These are phyloP conservation scores for Apiospora phragmitis DNA, from an alignment of 2,329 filamentous ascomycete genomes.

Conservation along the genomic window DNA sequence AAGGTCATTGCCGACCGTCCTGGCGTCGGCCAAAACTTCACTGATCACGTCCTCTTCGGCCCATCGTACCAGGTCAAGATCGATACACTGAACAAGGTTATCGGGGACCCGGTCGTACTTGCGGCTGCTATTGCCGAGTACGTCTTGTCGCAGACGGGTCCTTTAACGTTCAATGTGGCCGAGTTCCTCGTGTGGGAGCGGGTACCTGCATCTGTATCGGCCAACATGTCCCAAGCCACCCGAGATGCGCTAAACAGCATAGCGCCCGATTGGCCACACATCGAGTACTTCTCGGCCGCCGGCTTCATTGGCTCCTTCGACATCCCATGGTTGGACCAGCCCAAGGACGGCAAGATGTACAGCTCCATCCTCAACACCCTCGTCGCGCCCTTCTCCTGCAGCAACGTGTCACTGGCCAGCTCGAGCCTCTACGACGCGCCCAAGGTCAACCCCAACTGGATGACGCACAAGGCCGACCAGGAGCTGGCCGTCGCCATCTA, in stretches of 20 bases:
- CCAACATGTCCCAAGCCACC: slow-evolving; percentile 22
- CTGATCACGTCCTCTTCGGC: slow-evolving; percentile 47
- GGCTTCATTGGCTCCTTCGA: slow-evolving; percentile 21
- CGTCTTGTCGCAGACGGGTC: slow-evolving; percentile 26
- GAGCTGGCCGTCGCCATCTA: slow-evolving; percentile 42
- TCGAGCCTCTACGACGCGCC: slow-evolving; percentile 36
- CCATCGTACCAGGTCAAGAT: slow-evolving; percentile 31
- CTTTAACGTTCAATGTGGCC: slow-evolving; percentile 25
- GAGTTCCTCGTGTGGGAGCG: slow-evolving; percentile 34
- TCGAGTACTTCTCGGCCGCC: slow-evolving; percentile 32
- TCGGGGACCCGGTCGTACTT: slow-evolving; percentile 25
- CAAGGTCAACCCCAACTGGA: slow-evolving; percentile 45
- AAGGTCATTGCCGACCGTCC: slow-evolving; percentile 53
- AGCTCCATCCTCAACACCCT: slow-evolving; percentile 33
- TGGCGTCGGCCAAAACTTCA: slow-evolving; percentile 62
- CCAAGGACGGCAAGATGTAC: slow-evolving; percentile 35
- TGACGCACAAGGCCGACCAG: slow-evolving; percentile 40
- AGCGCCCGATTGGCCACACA: slow-evolving; percentile 37
- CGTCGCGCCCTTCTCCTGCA: slow-evolving; percentile 42
- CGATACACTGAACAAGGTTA: slow-evolving; percentile 31
- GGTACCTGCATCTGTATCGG: slow-evolving; percentile 26
- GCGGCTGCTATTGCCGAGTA: slow-evolving; percentile 25
- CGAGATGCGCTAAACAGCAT: slow-evolving; percentile 22
- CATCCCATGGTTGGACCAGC: slow-evolving; percentile 19
- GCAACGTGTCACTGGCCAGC: slow-evolving; percentile 42